Percentiles rank a stretch among this genome's conserved stretches.
Conservation (phyloP, 495 filamentous ascomycete species). For the Xanthoparmelia taractica region DNA sequence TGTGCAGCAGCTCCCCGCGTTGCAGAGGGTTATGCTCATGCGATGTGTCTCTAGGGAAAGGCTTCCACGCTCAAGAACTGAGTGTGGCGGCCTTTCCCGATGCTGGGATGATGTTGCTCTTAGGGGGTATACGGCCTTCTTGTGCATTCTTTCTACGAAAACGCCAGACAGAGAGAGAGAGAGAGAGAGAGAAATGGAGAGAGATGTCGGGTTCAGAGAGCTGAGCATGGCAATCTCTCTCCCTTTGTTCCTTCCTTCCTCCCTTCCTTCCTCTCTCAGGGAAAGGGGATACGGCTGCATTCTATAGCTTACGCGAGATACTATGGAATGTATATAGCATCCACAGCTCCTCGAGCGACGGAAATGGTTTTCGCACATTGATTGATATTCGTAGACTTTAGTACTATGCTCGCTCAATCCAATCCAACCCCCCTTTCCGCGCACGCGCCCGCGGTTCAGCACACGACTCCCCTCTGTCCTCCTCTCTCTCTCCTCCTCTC, state of each 20-base stretch:
- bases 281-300: too few relatives aligned
- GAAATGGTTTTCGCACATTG: too few relatives aligned
- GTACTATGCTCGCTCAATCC: too few relatives aligned
- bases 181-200: too few relatives aligned
- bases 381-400: too few relatives aligned
- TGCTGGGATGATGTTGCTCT: background rate
- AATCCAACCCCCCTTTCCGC: too few relatives aligned
- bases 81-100: background rate
- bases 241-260: background rate
- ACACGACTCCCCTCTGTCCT: too few relatives aligned
- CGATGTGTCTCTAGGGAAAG: background rate
- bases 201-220: background rate
- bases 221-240: background rate
- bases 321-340: background rate
- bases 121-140: background rate
- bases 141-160: background rate
- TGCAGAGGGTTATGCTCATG: background rate
- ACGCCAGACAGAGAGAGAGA: too few relatives aligned
- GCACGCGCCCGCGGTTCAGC: too few relatives aligned
- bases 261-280: background rate
- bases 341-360: too few relatives aligned
- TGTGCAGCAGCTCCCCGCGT: background rate
- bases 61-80: background rate
- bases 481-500: too few relatives aligned
- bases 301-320: background rate